Conservation (phyloP, 202 grass and related monocot species). For the Dendrocalamus latiflorus region DNA sequence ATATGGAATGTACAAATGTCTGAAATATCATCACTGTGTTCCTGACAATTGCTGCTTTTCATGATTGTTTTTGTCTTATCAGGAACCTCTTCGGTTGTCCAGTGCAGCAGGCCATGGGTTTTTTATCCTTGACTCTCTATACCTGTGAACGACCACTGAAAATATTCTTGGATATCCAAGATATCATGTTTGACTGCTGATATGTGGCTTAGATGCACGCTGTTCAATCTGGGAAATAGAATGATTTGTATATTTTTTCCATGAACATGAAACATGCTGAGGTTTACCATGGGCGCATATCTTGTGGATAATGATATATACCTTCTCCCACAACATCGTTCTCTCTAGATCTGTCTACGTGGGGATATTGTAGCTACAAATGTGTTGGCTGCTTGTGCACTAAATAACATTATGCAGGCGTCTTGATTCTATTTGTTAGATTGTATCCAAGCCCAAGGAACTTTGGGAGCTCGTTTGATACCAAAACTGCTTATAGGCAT, state of each 20-base stretch:
- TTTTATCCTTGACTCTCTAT: slow-evolving; percentile 11
- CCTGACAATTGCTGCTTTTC: not conserved
- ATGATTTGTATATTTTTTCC: slow-evolving; percentile 13
- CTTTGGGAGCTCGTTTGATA: not conserved
- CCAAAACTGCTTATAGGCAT: not conserved
- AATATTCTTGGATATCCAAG: not conserved
- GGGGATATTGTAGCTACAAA: not conserved
- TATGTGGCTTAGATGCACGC: slow-evolving; percentile 18
- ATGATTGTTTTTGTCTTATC: not conserved
- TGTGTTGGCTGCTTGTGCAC: not conserved
- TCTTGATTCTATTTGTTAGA: not conserved
- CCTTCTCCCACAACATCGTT: not conserved
- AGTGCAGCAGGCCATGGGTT: not conserved
- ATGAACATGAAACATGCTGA: slow-evolving; percentile 9
- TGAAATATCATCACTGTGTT: not conserved
- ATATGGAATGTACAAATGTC: not conserved
- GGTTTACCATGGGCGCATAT: not conserved
- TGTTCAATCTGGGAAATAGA: slow-evolving; percentile 16
- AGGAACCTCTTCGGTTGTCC: slow-evolving; percentile 17
- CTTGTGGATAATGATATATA: slow-evolving; percentile 3
- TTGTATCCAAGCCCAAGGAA: not conserved
- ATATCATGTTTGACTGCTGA: slow-evolving; percentile 9
- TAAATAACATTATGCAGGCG: not conserved
- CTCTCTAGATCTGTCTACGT: not conserved
- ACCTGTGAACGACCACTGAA: not conserved